Evolutionary conservation across 768 basidiomycete genomes (phyloP), one percentile per base, ranked within the genome.

Genomic region (Aureoboletus auriporus): DNA sequence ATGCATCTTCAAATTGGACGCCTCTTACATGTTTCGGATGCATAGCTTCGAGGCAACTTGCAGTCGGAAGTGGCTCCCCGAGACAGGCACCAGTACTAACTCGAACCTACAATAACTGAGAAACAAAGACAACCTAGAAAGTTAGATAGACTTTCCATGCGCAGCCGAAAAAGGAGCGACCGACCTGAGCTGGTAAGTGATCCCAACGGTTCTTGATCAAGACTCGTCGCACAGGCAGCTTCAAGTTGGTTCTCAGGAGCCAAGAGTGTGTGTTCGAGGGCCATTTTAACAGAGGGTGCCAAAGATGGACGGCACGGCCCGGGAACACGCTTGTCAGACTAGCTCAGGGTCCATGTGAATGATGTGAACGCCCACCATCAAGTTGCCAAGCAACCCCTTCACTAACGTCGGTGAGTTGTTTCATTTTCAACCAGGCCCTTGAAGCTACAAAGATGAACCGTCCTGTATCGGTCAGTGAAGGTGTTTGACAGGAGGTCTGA

Each of bases 401-500:
- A 23, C 20, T 23, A 34, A 34, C 34, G 34, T 36, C 35, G 8
- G 35, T 36, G n/a, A 4, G 27, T 41, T 28, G 26, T 44, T 46
- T 39, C 38, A 5, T 28, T 28, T 14, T 8, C 33, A 11, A 14
- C 10, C 4, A 23, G 20, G 20, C 20, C 8, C 14, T 43, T 12
- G 16, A 30, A 27, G 28, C 14, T 9, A 37, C 49, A 13, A 26
- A 8, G 63, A 67, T 55, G 65, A 63, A 50, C 50, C 45, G 33
- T 28, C 8, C 35, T 42, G 64, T 67, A 64, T 65, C 60, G 39
- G 14, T 47, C 43, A 36, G 46, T 42, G 13, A 9, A 42, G 17
- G 45, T n/a, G 28, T 40, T 45, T 42, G 65, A 67, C 54, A 38
- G 59, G 47, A 55, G 66, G 66, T 61, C 63, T 33, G 20, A 23